These are phyloP conservation scores for Verticillium tricorpus DNA, from an alignment of 2,329 filamentous ascomycete species.

Conservation along the genomic window DNA sequence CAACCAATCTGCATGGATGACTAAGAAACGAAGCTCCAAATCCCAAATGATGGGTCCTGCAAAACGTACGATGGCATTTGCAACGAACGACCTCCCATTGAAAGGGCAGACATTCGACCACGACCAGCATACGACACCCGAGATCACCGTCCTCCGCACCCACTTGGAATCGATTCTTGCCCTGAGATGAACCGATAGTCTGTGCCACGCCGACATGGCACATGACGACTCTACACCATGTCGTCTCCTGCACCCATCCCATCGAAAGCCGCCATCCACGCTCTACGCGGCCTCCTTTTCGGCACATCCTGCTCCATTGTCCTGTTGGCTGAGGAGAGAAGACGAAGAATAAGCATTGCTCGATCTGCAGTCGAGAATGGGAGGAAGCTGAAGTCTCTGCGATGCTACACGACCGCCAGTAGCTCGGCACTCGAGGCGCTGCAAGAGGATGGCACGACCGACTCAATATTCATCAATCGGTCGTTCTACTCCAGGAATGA, in stretches of 20 bases:
- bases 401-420: slow-evolving; percentile 19
- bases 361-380: slow-evolving; percentile 48
- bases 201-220: slow-evolving; percentile 9
- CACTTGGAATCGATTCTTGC: neutral
- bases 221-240: slow-evolving; percentile 27
- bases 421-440: slow-evolving; percentile 8
- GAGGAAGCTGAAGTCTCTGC: slow-evolving; percentile 40
- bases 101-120: neutral
- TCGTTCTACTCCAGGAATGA: slow-evolving; percentile 10
- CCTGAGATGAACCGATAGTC: slow-evolving; percentile 6
- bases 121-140: neutral
- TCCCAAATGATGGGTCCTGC: neutral
- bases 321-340: slow-evolving; percentile 51
- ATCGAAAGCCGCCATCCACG: slow-evolving; percentile 50
- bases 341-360: slow-evolving; percentile 48
- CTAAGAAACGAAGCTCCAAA: neutral
- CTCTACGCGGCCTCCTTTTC: slow-evolving; percentile 50
- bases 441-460: slow-evolving; percentile 18
- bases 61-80: neutral
- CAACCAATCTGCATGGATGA: neutral
- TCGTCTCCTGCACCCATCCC: slow-evolving; percentile 43
- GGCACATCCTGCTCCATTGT: slow-evolving; percentile 55
- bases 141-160: neutral
- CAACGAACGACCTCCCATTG: neutral
- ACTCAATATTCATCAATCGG: slow-evolving; percentile 17